Percentiles rank a stretch among this genome's conserved stretches.
These are phyloP conservation scores for Trametes cingulata DNA, from an alignment of 768 basidiomycete genomes.

Conservation along the genomic window DNA sequence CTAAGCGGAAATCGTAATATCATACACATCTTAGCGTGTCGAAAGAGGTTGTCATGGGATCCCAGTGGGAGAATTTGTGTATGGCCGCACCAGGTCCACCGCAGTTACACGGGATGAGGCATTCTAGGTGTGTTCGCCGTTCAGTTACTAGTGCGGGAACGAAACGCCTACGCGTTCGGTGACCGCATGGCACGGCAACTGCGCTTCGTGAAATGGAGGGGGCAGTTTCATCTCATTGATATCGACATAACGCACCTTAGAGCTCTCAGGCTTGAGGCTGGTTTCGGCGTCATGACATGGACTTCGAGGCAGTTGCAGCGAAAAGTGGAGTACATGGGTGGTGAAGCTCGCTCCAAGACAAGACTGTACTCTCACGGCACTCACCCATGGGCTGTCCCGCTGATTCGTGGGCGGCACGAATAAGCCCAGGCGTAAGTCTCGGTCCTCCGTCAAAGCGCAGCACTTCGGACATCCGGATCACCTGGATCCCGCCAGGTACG, in stretches of 20 bases:
- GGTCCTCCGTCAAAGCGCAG: neutral
- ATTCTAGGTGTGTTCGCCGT: neutral
- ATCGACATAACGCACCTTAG: too few species aligned
- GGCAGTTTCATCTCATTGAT: neutral
- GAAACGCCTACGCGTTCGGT: neutral
- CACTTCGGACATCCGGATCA: neutral
- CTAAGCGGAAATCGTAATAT: too few species aligned
- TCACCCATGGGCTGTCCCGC: too few species aligned
- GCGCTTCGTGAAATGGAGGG: neutral
- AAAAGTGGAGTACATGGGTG: too few species aligned
- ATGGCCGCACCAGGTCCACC: neutral
- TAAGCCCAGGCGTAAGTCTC: neutral
- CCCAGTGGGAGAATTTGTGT: neutral
- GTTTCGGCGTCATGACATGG: too few species aligned
- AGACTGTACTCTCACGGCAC: too few species aligned
- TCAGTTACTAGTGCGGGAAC: slow-evolving; percentile 1
- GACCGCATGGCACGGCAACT: slow-evolving; percentile 8
- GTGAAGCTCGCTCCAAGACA: too few species aligned
- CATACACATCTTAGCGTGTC: neutral
- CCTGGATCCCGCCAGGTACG: slow-evolving; percentile 3
- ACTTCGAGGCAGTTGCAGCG: too few species aligned
- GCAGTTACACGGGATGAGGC: neutral
- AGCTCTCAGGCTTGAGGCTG: too few species aligned
- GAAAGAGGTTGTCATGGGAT: neutral
- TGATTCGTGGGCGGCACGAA: neutral